Base-by-base conservation (phyloP, 2,329 filamentous ascomycete species). In the Blastomyces parvus region DNA sequence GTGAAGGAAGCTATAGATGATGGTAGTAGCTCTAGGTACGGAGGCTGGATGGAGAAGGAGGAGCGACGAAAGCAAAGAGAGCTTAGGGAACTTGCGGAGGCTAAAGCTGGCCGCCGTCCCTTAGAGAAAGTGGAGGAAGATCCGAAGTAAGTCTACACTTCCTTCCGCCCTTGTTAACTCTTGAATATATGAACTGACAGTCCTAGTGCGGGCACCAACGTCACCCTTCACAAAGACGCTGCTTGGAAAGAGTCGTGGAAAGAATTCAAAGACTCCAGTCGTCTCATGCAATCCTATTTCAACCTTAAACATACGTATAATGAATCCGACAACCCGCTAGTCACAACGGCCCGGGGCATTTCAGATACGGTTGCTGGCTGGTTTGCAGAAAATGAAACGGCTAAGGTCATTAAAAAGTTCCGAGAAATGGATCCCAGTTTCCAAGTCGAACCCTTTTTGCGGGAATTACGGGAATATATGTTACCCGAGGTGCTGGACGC, bases 231-330 rank as follows among this genome's bases (percentile, higher is more conserved):
- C 82, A 99, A 99, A 78, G 94, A 99, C 70, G 88, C 94, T 17
- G 90, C 89, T 27, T 97, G 93, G 91, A 97, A 96, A 79, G 93
- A 97, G 76, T 91, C 91, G n/a, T 99, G 94, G 94, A 86, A 88
- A 71, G 89, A 94, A 60, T 99, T 97, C 84, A 88, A 89, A 67
- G 94, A 99, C 75, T 86, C 86, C 67, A 96, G 88, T 77, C 91
- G 88, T 69, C 78, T 97, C 64, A 90, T 96, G 74, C 93, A 97
- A 77, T 87, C 88, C 64, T 79, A 97, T 66, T 97, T 96, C 78
- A 86, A 83, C 73, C 85, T 96, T 78, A 92, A 93, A 78, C 86
- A 85, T 63, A 87, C 87, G 63, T 97, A 97, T 79, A 88, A 96
- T 69, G 94, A 99, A 78, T 97, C 94, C 13, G 94, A 99, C 74